Evolutionary conservation across 805 yeast genomes (phyloP).

Genomic region (Wickerhamomyces sydowiorum): DNA sequence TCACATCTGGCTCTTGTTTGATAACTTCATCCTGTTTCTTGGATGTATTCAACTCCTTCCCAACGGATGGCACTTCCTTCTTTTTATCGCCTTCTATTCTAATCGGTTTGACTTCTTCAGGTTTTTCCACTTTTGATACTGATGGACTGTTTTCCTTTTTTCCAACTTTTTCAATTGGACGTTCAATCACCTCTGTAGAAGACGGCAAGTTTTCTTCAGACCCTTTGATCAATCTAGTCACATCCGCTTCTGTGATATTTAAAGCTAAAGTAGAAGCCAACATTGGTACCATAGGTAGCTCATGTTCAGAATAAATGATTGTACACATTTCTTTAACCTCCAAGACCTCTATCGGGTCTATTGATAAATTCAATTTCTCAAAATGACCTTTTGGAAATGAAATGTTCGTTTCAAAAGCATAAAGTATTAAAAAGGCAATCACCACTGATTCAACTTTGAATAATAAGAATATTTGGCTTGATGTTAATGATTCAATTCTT

Average conservation of each 20-base stretch:
- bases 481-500: conserved; percentile 2
- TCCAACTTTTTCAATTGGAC: neutral
- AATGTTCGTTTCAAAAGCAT: neutral
- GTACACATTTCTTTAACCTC: conserved; percentile 2
- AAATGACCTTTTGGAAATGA: conserved; percentile 13
- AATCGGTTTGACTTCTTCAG: too few species aligned
- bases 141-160: too few species aligned
- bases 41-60: too few species aligned
- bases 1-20: too few species aligned
- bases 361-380: neutral
- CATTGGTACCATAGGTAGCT: neutral
- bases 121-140: too few species aligned
- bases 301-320: neutral
- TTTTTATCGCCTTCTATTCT: too few species aligned
- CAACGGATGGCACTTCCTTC: too few species aligned
- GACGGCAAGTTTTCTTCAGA: neutral
- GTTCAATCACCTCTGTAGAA: too few species aligned
- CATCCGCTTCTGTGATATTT: neutral
- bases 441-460: conserved; percentile 6
- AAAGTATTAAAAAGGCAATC: conserved; percentile 3
- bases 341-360: neutral
- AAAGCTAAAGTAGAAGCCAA: neutral
- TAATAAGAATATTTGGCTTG: conserved; percentile 13
- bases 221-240: neutral
- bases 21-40: too few species aligned